Conservation (phyloP, 2,329 filamentous ascomycete species). For the Lecanicillium sp. region DNA sequence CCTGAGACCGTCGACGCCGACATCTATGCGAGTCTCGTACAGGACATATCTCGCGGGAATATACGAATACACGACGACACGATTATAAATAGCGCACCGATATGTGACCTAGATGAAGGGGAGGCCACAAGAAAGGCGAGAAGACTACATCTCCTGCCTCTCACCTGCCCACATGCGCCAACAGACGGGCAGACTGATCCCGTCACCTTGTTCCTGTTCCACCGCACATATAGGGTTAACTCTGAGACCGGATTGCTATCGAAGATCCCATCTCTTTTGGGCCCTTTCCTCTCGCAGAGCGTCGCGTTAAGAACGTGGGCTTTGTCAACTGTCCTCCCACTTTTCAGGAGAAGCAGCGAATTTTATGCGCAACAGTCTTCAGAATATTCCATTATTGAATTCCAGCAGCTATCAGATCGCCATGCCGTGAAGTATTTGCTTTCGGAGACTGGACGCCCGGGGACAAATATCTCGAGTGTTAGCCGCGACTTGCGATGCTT, state of each 20-base stretch:
- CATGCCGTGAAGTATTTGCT: slow-evolving; percentile 56
- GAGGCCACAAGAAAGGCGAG: slow-evolving; percentile 56
- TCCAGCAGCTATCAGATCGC: slow-evolving; percentile 52
- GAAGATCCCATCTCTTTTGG: slow-evolving; percentile 59
- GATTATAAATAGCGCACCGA: slow-evolving; percentile 46
- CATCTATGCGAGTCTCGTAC: slow-evolving; percentile 55
- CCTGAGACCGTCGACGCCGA: slow-evolving; percentile 61
- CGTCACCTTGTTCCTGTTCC: slow-evolving; percentile 57
- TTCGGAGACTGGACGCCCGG: slow-evolving; percentile 38
- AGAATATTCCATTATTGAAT: slow-evolving; percentile 50
- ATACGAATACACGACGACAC: slow-evolving; percentile 28
- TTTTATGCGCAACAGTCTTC: slow-evolving; percentile 52
- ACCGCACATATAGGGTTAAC: slow-evolving; percentile 62
- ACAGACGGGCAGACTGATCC: slow-evolving; percentile 43
- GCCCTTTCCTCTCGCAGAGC: slow-evolving; percentile 58
- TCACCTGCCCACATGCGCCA: slow-evolving; percentile 42
- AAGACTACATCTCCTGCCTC: slow-evolving; percentile 55
- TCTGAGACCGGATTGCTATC: slow-evolving; percentile 62
- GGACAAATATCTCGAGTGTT: slow-evolving; percentile 32
- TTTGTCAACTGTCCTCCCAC: slow-evolving; percentile 59
- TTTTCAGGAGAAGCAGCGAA: slow-evolving; percentile 61
- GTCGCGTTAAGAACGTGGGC: slow-evolving; percentile 59
- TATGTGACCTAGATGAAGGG: slow-evolving; percentile 53
- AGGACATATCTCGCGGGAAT: slow-evolving; percentile 44
- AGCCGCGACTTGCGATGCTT: slow-evolving; percentile 61